Evolutionary conservation across 495 filamentous ascomycete species (phyloP), one percentile per base, ranked within the genome.

Genomic region (Tuber calosporum): DNA sequence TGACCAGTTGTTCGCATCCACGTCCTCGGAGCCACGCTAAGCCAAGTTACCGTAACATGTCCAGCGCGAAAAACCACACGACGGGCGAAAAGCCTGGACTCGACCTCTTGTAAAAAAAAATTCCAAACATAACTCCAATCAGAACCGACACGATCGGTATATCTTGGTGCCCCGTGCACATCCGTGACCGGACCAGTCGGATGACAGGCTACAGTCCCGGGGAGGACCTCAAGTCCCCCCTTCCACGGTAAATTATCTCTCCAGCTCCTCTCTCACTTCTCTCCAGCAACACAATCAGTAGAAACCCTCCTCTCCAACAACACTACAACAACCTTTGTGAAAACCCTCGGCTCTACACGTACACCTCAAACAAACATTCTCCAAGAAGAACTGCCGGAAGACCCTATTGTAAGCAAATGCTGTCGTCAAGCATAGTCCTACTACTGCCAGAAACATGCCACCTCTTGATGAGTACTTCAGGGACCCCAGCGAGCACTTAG

Each of bases 91-190:
- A 13, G 48, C n/a, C 30, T 0, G 48, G 30, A n/a, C n/a, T 15
- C 8, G 48, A 58, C 9, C 48, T 58, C 48, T 22, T 13, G 22
- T 58, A 58, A 58, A 26, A 58, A 62, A 62, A 62, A 62, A 76
- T 76, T 30, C 43, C 68, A 20, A 77, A 77, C 36, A 85, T 89
- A 71, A 84, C 87, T 40, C 76, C 89, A 40, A 83, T 89, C 30
- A 87, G 87, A 53, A 82, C 84, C 22, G 87, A 87, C 66, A 89
- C 88, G 43, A 89, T 90, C 72, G 88, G 88, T 71, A 84, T 89
- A 69, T 89, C 88, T 39, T 87, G 87, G 83, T 82, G 85, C 39
- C 86, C 87, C 69, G 84, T 88, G 19, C 87, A 89, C 77, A 82
- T 89, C 48, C 84, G 85, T 42, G 79, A 73, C 79, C 81, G 4